Conservation (phyloP, 2,329 filamentous ascomycete species). For the Penicillium rolfsii region DNA sequence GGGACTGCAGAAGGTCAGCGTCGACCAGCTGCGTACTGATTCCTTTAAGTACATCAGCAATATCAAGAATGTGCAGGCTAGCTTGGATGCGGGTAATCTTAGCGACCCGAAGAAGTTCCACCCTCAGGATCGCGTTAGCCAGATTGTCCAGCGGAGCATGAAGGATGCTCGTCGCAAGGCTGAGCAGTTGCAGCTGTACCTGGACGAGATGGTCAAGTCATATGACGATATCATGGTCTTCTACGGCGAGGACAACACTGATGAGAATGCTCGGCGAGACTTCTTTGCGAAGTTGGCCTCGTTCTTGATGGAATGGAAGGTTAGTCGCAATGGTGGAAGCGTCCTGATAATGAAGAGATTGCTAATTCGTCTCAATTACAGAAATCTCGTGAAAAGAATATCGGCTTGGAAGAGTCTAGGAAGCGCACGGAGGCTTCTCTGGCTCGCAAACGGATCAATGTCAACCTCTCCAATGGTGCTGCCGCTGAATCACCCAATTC, state of each 20-base stretch:
- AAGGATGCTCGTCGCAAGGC: slow-evolving; percentile 95
- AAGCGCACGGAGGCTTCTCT: slow-evolving; percentile 88
- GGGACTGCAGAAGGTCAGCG: slow-evolving; percentile 83
- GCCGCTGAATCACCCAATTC: slow-evolving; percentile 59
- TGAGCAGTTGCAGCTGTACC: slow-evolving; percentile 89
- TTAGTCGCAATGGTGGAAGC: slow-evolving; percentile 41
- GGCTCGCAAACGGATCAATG: slow-evolving; percentile 74
- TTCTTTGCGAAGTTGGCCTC: slow-evolving; percentile 93
- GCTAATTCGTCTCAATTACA: slow-evolving; percentile 33
- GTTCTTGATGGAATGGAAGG: slow-evolving; percentile 92
- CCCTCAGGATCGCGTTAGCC: slow-evolving; percentile 89
- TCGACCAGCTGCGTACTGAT: slow-evolving; percentile 86
- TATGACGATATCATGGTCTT: slow-evolving; percentile 97
- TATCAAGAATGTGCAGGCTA: slow-evolving; percentile 89
- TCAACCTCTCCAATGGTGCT: slow-evolving; percentile 68
- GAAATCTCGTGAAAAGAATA: slow-evolving; percentile 93
- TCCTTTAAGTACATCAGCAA: slow-evolving; percentile 93
- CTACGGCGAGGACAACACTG: slow-evolving; percentile 89
- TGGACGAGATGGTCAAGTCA: slow-evolving; percentile 87
- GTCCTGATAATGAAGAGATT: slow-evolving; percentile 5
- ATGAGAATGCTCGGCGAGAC: slow-evolving; percentile 90
- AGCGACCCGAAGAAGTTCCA: slow-evolving; percentile 98
- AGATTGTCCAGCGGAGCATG: slow-evolving; percentile 90
- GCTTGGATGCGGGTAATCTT: slow-evolving; percentile 88
- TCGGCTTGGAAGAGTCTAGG: slow-evolving; percentile 76